These are phyloP conservation scores for Taphrina wiesneri DNA, from an alignment of 1,139 yeast species.

Conservation along the genomic window DNA sequence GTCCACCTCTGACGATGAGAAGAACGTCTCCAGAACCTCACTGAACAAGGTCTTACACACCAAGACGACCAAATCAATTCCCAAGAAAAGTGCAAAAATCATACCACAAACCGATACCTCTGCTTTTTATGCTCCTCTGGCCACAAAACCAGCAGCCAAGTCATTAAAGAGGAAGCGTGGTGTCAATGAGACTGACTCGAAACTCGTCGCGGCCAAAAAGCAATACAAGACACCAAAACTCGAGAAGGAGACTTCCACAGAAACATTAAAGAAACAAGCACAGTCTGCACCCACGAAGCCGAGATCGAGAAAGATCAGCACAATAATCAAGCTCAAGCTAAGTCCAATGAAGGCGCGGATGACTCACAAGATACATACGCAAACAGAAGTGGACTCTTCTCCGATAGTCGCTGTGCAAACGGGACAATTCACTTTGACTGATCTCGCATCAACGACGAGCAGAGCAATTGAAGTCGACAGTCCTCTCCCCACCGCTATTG, in stretches of 20 bases:
- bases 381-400: neutral
- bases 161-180: neutral
- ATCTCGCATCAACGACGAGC: no score
- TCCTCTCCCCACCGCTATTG: no score
- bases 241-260: neutral
- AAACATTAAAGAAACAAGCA: neutral
- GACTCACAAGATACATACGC: neutral
- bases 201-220: neutral
- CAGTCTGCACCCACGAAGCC: neutral
- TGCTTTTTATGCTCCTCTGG: conserved; percentile 5
- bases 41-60: neutral
- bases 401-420: no score
- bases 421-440: no score
- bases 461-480: no score
- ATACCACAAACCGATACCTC: neutral
- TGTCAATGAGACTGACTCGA: neutral
- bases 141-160: neutral
- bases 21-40: neutral
- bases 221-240: neutral
- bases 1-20: conserved; percentile 16
- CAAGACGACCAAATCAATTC: neutral
- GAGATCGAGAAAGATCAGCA: neutral
- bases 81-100: neutral
- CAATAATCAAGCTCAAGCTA: neutral
- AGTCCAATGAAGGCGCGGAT: neutral